Percentiles rank a stretch among this genome's conserved stretches.
These are phyloP conservation scores for Fragaria ananassa DNA, from an alignment of 306 rosid species.

Conservation along the genomic window DNA sequence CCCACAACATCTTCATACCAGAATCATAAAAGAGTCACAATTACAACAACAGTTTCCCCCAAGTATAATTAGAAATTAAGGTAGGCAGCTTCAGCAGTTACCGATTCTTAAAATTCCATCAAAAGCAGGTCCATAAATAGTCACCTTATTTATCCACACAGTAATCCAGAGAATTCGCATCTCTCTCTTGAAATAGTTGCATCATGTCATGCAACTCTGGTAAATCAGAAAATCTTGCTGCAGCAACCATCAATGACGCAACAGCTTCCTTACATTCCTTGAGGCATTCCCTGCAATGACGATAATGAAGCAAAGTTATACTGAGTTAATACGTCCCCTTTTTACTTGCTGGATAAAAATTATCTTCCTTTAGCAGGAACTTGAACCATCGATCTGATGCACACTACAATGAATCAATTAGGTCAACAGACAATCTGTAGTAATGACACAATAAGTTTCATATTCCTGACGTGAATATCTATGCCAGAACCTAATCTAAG, in stretches of 20 bases:
- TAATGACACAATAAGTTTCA: neutral
- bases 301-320: conserved; percentile 17
- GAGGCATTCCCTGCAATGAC: conserved; percentile 74
- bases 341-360: neutral
- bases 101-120: conserved; percentile 7
- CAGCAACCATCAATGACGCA: conserved; percentile 74
- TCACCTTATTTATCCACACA: conserved; percentile 65
- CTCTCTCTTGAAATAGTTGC: conserved; percentile 76
- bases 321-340: neutral
- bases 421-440: neutral
- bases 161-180: conserved; percentile 49
- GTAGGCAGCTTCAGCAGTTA: conserved; percentile 30
- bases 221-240: conserved; percentile 91
- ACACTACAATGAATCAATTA: neutral
- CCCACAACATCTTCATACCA: no score
- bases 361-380: neutral
- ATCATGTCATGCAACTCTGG: conserved; percentile 95
- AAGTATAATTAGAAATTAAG: conserved; percentile 19
- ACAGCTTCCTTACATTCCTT: conserved; percentile 77
- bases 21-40: no score
- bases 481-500: neutral
- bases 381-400: neutral
- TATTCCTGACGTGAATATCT: neutral
- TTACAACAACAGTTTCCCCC: no score
- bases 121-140: conserved; percentile 7